Evolutionary conservation across 345 rosid genomes (phyloP), one percentile per base, ranked within the genome.

Genomic region (Eucalyptus tenuipes): DNA sequence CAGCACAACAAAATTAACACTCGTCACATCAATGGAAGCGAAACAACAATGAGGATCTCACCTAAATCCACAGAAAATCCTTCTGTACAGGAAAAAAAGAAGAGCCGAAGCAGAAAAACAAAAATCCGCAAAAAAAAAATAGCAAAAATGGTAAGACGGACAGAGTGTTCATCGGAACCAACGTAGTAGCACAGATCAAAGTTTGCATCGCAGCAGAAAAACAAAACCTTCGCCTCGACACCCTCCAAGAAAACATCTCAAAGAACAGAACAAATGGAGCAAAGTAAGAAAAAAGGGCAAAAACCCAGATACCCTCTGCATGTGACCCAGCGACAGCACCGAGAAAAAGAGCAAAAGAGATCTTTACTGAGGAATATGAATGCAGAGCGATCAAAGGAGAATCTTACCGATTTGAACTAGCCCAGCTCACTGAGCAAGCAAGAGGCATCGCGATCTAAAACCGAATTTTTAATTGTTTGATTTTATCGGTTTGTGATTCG

Each of bases 371-470:
- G 27, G 84, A 55, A 22, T 33, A 29, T 37, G 42, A 42, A 50
- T 13, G 22, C 66, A 6, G 24, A 53, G 87, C 86, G 91, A 89
- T 89, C 75, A 40, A 57, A 89, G 88, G 88, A 50, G 53, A 92
- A 91, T 87, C 94, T 94, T 94, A 94, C 96, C 96, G 22, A 47
- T 85, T 64, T 40, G 71, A 44, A 85, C 52, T 75, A 40, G 22
- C 82, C 82, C 82, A 75, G 82, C 82, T 75, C 82, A 75, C 87
- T 37, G 48, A 42, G 61, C 45, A 50, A 40, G 64, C 61, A 17
- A 50, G 61, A 86, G 47, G 20, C 55, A 57, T 85, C 57, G 71
- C 90, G 95, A 94, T 94, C 96, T 95, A 92, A 24, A 64, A 15
- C 82, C 24, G n/a, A n/a, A n/a, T n/a, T n/a, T n/a, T n/a, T n/a